phyloP scores from a whole-genome alignment of 2,329 filamentous ascomycete species.

The Falciphora oryzae region DNA sequence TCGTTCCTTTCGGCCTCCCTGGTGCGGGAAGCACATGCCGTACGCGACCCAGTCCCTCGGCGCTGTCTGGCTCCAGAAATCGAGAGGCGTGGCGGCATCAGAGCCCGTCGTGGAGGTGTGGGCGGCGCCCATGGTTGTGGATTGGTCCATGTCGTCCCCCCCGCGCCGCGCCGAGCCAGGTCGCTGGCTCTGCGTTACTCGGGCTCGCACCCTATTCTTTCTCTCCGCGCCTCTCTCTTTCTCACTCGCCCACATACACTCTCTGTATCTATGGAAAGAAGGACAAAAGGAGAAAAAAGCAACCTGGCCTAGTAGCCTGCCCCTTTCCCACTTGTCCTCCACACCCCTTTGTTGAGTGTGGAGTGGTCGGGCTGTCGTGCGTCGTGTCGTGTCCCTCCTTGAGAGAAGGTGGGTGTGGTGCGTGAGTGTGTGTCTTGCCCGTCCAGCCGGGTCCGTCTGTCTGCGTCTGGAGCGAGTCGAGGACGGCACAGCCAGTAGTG shows the following conservation, averaged over 20 bases:
- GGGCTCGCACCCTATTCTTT: neutral
- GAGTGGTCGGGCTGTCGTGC: neutral
- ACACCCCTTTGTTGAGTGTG: neutral
- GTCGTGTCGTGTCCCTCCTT: neutral
- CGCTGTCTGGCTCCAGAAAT: conserved; percentile 8
- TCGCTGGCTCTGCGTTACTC: neutral
- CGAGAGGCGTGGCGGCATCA: neutral
- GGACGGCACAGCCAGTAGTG: neutral
- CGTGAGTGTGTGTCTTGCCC: neutral
- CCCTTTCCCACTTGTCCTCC: neutral
- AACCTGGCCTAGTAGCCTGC: neutral
- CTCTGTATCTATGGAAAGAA: neutral
- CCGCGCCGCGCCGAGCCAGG: neutral
- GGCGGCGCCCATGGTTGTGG: neutral
- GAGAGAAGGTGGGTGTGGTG: neutral
- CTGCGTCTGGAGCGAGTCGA: neutral
- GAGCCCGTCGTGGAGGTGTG: neutral
- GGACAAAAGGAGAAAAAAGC: neutral
- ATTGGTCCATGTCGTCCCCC: neutral
- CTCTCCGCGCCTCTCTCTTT: neutral
- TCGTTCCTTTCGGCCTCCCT: neutral
- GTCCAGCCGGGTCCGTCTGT: neutral
- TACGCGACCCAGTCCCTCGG: conserved; percentile 8
- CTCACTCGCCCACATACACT: neutral
- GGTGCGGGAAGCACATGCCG: conserved; percentile 5